Evolutionary conservation across 1,284 basidiomycete genomes (phyloP), one percentile per base, ranked within the genome.

Genomic region (Trichosporon inkin): DNA sequence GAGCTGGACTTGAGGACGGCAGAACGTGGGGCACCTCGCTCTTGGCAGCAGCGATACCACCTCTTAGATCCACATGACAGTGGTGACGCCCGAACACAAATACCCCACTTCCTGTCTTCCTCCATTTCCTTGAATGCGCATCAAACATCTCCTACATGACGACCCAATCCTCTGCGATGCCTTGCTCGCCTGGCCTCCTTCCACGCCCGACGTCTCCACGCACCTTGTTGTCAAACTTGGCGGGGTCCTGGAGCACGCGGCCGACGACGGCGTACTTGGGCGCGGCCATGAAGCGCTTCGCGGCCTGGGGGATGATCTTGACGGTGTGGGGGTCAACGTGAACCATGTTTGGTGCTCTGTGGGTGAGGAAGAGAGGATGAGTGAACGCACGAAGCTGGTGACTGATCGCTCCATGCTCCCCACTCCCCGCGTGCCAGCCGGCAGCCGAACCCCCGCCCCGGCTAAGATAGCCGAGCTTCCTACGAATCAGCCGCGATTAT

Each of bases 221-320:
- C 44, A 74, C 75, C 69, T 75, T 77, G 66, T 74, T 68, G 61
- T 75, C 75, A 47, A 65, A 77, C 34, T 67, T 53, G 1, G 65
- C 57, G 4, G 66, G 68, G 65, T 77, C 74, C 24, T 64, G 68
- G 36, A 75, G 49, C 24, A 72, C 66, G 6, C 70, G 64, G 10
- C 75, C 75, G 22, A 75, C 69, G 32, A 77, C 74, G 14, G 72
- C 73, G 59, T 68, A 77, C 34, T 67, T 62, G 56, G 70, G 60
- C 10, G 75, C 72, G 35, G 53, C 44, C 55, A 77, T 67, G 64
- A 77, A 77, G 53, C 60, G 57, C 64, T 69, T 69, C 62, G 73
- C 71, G 19, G 68, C 68, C 14, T 54, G 54, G 22, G 64, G 60
- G 40, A 63, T 60, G 62, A 62, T 28, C 60, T 62, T 61, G 56